A percentile compares a stretch with the other conserved stretches of the same genome.
phyloP scores from a whole-genome alignment of 202 grass and related monocot species.

The Eragrostis tef region DNA sequence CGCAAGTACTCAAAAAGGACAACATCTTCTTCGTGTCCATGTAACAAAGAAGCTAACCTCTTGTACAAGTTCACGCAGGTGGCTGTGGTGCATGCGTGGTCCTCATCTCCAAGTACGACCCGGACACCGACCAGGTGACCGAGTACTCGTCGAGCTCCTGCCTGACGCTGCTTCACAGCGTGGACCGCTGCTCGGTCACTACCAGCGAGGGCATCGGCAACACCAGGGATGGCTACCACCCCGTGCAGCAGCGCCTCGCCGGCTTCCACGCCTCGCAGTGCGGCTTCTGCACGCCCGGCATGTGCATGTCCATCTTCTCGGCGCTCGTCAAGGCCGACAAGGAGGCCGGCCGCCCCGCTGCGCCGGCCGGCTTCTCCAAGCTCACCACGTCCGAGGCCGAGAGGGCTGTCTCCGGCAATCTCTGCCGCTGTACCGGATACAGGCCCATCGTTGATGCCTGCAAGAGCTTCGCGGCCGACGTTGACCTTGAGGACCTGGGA shows the following conservation, averaged over 20 bases:
- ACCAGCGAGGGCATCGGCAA: slow-evolving; percentile 83
- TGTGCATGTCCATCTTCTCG: slow-evolving; percentile 83
- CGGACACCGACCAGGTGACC: slow-evolving; percentile 54
- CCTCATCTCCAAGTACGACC: slow-evolving; percentile 73
- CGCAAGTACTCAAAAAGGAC: too few relatives aligned
- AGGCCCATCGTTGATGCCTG: slow-evolving; percentile 66
- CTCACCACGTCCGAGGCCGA: slow-evolving; percentile 66
- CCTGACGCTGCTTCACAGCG: slow-evolving; percentile 61
- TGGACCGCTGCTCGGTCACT: slow-evolving; percentile 63
- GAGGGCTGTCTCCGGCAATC: slow-evolving; percentile 63
- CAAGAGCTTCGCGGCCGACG: slow-evolving; percentile 75
- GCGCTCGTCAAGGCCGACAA: slow-evolving; percentile 73
- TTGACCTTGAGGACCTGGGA: slow-evolving; percentile 77
- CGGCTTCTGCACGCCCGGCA: slow-evolving; percentile 81
- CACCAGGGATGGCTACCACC: slow-evolving; percentile 65
- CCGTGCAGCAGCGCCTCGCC: slow-evolving; percentile 64
- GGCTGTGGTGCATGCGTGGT: slow-evolving; percentile 89
- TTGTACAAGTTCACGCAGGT: slow-evolving; percentile 43
- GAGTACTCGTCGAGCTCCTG: slow-evolving; percentile 75
- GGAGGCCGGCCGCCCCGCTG: slow-evolving; percentile 9
- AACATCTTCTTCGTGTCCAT: too few relatives aligned
- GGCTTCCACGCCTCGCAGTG: slow-evolving; percentile 82
- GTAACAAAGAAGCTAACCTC: not conserved
- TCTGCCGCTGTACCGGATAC: slow-evolving; percentile 73
- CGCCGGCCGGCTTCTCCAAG: slow-evolving; percentile 68